Percentiles rank a stretch among this genome's conserved stretches.
Evolutionary conservation across 768 basidiomycete species (phyloP).

Genomic region (Mycena floridula): DNA sequence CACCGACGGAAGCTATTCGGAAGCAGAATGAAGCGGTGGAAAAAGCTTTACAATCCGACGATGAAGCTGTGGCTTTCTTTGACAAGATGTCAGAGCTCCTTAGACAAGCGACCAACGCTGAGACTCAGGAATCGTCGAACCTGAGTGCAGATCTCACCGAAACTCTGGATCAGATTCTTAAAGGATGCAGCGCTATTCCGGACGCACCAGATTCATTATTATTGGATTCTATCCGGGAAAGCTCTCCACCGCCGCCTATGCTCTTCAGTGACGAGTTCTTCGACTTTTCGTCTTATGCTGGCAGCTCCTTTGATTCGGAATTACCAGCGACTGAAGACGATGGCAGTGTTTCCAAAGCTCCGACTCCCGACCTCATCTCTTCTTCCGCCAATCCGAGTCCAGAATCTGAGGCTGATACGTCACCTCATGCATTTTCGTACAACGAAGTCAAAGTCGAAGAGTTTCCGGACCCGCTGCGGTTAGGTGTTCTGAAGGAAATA

Average conservation of each 20-base stretch:
- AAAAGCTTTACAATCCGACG: constrained; percentile 53
- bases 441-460: constrained; percentile 56
- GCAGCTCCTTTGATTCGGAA: too few relatives aligned
- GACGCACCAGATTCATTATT: constrained; percentile 36
- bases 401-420: constrained; percentile 56
- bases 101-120: constrained; percentile 41
- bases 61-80: constrained; percentile 58
- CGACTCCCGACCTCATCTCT: constrained; percentile 66
- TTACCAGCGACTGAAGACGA: constrained; percentile 55
- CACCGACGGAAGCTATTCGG: constrained; percentile 42
- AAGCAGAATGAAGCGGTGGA: constrained; percentile 36
- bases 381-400: constrained; percentile 75
- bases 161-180: constrained; percentile 58
- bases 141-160: constrained; percentile 48
- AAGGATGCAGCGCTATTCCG: constrained; percentile 36
- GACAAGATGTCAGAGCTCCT: constrained; percentile 61
- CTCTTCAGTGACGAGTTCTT: constrained; percentile 46
- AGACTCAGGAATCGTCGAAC: constrained; percentile 34
- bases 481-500: constrained; percentile 62
- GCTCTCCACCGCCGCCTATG: constrained; percentile 19
- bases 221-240: constrained; percentile 25
- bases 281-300: constrained; percentile 65
- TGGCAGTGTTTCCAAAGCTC: constrained; percentile 53
- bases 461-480: constrained; percentile 43
- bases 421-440: constrained; percentile 24